Percentiles rank a stretch among this genome's conserved stretches.
phyloP scores from a whole-genome alignment of 805 yeast genomes.

The Yarrowia divulgata region DNA sequence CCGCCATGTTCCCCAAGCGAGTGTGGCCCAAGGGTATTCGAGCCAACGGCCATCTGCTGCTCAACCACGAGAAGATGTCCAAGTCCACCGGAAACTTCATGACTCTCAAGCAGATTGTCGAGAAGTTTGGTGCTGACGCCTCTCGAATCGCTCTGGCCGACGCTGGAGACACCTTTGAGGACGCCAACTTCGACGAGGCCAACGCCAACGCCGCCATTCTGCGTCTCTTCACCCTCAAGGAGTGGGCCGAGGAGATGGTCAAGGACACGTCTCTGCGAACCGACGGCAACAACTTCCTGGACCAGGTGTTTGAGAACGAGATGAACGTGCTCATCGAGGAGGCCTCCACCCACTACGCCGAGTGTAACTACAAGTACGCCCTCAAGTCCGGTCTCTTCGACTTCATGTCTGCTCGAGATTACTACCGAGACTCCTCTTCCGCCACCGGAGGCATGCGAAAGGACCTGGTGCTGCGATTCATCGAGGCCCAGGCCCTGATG shows the following conservation, averaged over 20 bases:
- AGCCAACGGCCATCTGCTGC: slow-evolving; percentile 92
- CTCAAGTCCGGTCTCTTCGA: slow-evolving; percentile 92
- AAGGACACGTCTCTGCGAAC: slow-evolving; percentile 62
- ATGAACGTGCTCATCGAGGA: slow-evolving; percentile 81
- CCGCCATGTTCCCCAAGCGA: slow-evolving; percentile 87
- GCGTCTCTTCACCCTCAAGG: slow-evolving; percentile 88
- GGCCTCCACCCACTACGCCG: slow-evolving; percentile 71
- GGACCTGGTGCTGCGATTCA: slow-evolving; percentile 79
- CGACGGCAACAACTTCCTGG: slow-evolving; percentile 73
- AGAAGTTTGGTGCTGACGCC: slow-evolving; percentile 97
- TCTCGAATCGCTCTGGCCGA: slow-evolving; percentile 97
- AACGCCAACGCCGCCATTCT: slow-evolving; percentile 97
- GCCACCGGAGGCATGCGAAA: slow-evolving; percentile 70
- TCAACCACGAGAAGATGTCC: slow-evolving; percentile 97
- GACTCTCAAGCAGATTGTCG: slow-evolving; percentile 83
- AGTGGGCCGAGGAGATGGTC: slow-evolving; percentile 88
- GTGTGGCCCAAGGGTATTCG: slow-evolving; percentile 96
- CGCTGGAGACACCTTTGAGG: slow-evolving; percentile 97
- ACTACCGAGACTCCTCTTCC: slow-evolving; percentile 81
- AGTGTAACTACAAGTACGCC: slow-evolving; percentile 84
- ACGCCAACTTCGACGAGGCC: slow-evolving; percentile 96
- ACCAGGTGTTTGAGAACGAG: slow-evolving; percentile 90
- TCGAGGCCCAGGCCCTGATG: slow-evolving; percentile 83
- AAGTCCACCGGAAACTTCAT: slow-evolving; percentile 97
- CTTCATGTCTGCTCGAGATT: slow-evolving; percentile 93